phyloP scores from a whole-genome alignment of 148 eudicot genomes.

The Salicornia ramosissima region DNA sequence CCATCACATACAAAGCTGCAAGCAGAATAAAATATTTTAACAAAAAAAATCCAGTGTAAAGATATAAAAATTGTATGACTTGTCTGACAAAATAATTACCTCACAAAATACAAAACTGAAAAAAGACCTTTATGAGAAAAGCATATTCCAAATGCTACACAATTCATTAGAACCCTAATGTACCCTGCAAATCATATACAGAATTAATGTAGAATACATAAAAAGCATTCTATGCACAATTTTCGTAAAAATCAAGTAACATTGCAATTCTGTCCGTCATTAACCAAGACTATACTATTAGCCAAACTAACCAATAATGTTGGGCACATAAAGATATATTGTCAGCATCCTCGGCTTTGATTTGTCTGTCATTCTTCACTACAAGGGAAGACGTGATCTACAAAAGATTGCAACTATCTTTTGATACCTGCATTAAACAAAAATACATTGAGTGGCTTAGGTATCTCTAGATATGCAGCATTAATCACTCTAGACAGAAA shows the following conservation, averaged over 20 bases:
- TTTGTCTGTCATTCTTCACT: slow-evolving; percentile 41
- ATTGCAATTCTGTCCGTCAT: background rate
- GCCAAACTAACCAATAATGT: slow-evolving; percentile 62
- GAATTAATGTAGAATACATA: background rate
- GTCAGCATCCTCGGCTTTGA: slow-evolving; percentile 42
- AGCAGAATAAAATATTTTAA: slow-evolving; percentile 14
- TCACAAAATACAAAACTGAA: slow-evolving; percentile 65
- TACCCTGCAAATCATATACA: slow-evolving; percentile 51
- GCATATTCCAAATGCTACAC: slow-evolving; percentile 75
- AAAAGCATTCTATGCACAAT: background rate
- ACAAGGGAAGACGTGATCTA: slow-evolving; percentile 3
- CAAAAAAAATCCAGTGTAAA: background rate
- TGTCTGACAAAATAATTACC: slow-evolving; percentile 33
- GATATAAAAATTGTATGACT: background rate
- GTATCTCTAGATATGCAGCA: background rate
- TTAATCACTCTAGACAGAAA: background rate
- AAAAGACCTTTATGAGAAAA: slow-evolving; percentile 67
- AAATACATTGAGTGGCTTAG: background rate
- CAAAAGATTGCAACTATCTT: slow-evolving; percentile 6
- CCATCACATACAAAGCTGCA: slow-evolving; percentile 95
- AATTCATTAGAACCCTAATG: slow-evolving; percentile 68
- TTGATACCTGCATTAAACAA: slow-evolving; percentile 3
- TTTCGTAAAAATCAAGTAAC: background rate
- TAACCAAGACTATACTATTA: background rate
- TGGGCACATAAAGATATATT: slow-evolving; percentile 84